These are phyloP conservation scores for Aristolochia contorta DNA, from an alignment of 164 flowering plant genomes.

Conservation along the genomic window DNA sequence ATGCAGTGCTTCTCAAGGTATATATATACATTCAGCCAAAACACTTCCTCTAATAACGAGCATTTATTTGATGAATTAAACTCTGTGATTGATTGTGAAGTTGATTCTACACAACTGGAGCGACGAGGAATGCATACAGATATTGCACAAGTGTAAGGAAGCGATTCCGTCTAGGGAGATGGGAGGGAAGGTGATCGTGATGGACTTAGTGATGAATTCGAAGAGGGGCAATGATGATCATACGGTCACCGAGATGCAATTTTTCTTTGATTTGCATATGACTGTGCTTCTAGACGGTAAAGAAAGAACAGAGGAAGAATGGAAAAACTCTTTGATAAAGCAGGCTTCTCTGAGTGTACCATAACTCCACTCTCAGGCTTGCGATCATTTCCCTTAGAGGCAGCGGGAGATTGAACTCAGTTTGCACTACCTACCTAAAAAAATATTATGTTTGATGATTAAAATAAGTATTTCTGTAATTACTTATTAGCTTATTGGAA, in stretches of 20 bases:
- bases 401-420: too few relatives aligned
- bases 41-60: too few relatives aligned
- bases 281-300: slow-evolving; percentile 18
- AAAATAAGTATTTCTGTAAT: too few relatives aligned
- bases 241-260: slow-evolving; percentile 18
- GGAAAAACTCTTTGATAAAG: slow-evolving; percentile 29
- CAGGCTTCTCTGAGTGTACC: slow-evolving; percentile 32
- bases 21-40: neutral
- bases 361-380: slow-evolving; percentile 14
- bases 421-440: too few relatives aligned
- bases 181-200: slow-evolving; percentile 41
- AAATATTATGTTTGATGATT: too few relatives aligned
- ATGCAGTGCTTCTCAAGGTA: slow-evolving; percentile 6
- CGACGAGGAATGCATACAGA: slow-evolving; percentile 32
- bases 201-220: slow-evolving; percentile 27
- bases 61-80: too few relatives aligned
- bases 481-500: too few relatives aligned
- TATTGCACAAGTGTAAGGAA: slow-evolving; percentile 29
- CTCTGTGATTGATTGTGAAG: too few relatives aligned
- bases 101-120: slow-evolving; percentile 27
- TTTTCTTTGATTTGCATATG: slow-evolving; percentile 28
- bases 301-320: slow-evolving; percentile 32
- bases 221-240: slow-evolving; percentile 4
- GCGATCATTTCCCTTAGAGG: slow-evolving; percentile 27
- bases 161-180: slow-evolving; percentile 24